Evolutionary conservation across 305 asterid genomes (phyloP).

Genomic region (Rubia tinctorum): DNA sequence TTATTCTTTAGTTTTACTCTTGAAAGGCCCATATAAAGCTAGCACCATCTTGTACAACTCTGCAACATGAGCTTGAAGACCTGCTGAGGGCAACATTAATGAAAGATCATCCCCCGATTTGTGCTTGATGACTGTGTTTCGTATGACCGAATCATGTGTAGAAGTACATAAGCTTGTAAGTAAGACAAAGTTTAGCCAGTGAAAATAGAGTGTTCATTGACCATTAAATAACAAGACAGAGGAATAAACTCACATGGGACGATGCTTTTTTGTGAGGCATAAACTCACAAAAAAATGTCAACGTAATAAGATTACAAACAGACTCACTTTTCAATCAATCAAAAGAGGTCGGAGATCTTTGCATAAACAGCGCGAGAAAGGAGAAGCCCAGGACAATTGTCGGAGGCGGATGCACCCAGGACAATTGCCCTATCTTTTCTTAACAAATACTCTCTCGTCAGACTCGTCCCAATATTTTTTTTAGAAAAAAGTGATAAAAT

Average conservation of each 20-base stretch:
- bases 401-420: too few species aligned
- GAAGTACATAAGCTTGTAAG: slow-evolving; percentile 91
- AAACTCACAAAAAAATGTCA: too few species aligned
- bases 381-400: too few species aligned
- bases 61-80: slow-evolving; percentile 69
- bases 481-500: too few species aligned
- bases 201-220: neutral
- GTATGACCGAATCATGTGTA: slow-evolving; percentile 65
- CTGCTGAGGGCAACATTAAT: slow-evolving; percentile 40
- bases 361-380: too few species aligned
- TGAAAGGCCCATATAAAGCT: slow-evolving; percentile 87
- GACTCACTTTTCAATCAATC: too few species aligned
- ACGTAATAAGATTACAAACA: too few species aligned
- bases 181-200: slow-evolving; percentile 22
- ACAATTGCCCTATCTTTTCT: too few species aligned
- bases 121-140: slow-evolving; percentile 34
- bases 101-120: slow-evolving; percentile 39
- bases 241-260: slow-evolving; percentile 73
- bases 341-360: too few species aligned
- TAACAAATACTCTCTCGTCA: too few species aligned
- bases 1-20: slow-evolving; percentile 87
- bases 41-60: slow-evolving; percentile 95
- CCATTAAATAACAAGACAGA: slow-evolving; percentile 16
- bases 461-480: too few species aligned
- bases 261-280: too few species aligned